Base-by-base conservation (phyloP, 2,329 filamentous ascomycete species). In the Mariannaea elegans region DNA sequence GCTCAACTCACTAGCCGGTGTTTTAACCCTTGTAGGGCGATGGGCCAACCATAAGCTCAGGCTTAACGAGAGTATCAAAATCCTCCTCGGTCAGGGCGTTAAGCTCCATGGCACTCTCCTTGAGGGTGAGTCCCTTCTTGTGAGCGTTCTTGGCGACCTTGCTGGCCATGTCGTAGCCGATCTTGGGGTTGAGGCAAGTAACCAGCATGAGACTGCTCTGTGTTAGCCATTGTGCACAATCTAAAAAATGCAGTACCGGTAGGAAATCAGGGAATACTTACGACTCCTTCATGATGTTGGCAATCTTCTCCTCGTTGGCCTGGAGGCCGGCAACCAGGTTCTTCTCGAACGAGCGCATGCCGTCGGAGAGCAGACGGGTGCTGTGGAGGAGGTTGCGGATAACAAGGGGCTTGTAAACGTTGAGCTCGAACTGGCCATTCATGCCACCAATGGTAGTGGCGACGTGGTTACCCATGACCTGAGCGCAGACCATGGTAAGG, bases 71-170 rank as follows among this genome's bases (percentile, higher is more conserved):
- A 68, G 87, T 84, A 78, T 97, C 93, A 75, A 98, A 98, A 75
- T 95, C 94, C 73, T 91, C 92, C 74, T 90, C 88, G 65, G 89
- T 94, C 68, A 98, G 82, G 44, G 93, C 94, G 69, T 97, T 87
- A 67, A 99, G 86, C 84, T 98, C 92, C 84, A 98, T 88, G 18
- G 95, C 94, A 73, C 91, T 94, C 81, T 97, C 82, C 85, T 97
- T 97, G 59, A 99, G 86, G 21, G 93, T 97, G 50, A 94, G 81
- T 31, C 93, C 93, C 87, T 98, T 98, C 87, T 97, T 97, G 84
- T 99, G 95, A 14, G 95, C 95, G 75, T 99, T 96, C 89, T 97
- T 97, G 73, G 94, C 94, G 21, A 97, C 94, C 84, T 97, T 97
- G 79, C 90, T 93, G 51, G 94, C 94, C 92, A 96, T 96, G 76